Percentiles rank a stretch among this genome's conserved stretches.
phyloP scores from a whole-genome alignment of 2,329 filamentous ascomycete species.

The Blastomyces emzantsi region DNA sequence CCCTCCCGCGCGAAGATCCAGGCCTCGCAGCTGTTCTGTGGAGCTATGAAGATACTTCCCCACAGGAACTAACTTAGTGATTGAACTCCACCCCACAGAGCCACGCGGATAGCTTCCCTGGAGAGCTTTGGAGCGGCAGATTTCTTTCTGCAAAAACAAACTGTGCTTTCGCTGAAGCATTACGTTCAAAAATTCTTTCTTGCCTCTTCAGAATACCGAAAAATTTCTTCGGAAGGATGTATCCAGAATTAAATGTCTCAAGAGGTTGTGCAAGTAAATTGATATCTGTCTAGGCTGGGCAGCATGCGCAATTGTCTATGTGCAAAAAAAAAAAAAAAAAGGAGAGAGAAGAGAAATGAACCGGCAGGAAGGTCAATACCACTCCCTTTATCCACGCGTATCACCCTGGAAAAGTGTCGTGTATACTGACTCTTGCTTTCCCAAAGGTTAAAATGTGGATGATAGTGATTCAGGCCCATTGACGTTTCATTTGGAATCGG shows the following conservation, averaged over 20 bases:
- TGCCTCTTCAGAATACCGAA: not conserved
- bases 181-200: not conserved
- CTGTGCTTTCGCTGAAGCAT: not conserved
- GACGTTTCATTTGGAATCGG: no score
- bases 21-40: not conserved
- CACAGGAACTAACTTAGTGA: not conserved
- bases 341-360: no score
- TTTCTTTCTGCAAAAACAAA: not conserved
- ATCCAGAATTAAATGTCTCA: not conserved
- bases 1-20: not conserved
- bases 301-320: not conserved
- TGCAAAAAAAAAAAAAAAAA: no score
- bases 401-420: no score
- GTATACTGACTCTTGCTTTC: no score
- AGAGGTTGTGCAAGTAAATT: not conserved
- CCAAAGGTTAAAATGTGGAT: no score
- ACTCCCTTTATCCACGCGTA: no score
- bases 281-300: accelerated
- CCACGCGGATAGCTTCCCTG: not conserved
- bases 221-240: not conserved
- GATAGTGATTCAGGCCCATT: no score
- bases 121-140: not conserved
- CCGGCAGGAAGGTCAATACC: no score
- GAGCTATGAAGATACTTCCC: not conserved
- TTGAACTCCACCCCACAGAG: not conserved